Evolutionary conservation across 495 filamentous ascomycete genomes (phyloP).

Genomic region (Xylaria acuta): DNA sequence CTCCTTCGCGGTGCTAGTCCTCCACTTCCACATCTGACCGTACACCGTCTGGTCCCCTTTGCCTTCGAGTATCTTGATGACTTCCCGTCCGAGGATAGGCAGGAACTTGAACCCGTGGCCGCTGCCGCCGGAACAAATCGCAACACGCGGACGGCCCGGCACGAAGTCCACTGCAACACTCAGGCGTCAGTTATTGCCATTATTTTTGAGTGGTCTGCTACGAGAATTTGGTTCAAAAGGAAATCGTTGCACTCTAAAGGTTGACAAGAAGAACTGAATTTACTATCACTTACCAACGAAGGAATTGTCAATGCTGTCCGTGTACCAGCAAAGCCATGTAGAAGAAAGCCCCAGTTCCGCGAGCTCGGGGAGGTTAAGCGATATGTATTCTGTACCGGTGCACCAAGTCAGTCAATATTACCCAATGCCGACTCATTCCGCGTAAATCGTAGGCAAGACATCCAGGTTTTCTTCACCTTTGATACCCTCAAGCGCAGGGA

Average conservation of each 20-base stretch:
- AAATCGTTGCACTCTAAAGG: background rate
- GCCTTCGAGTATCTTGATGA: conserved; percentile 59
- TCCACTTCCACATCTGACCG: conserved; percentile 43
- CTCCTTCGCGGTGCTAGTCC: conserved; percentile 28
- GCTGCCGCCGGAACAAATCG: conserved; percentile 76
- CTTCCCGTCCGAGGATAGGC: conserved; percentile 75
- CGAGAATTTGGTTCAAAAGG: background rate
- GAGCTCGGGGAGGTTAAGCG: conserved; percentile 46
- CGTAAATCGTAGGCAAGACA: background rate
- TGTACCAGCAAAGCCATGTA: conserved; percentile 80
- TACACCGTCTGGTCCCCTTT: conserved; percentile 35
- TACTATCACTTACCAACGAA: conserved; percentile 54
- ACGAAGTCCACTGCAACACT: conserved; percentile 60
- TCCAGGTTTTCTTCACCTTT: conserved; percentile 28
- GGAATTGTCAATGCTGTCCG: conserved; percentile 62
- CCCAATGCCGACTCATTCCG: too few relatives aligned
- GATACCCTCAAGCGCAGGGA: conserved; percentile 40
- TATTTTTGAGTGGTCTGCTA: background rate
- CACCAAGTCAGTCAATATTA: conserved; percentile 2
- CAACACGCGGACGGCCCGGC: conserved; percentile 63
- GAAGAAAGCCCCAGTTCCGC: conserved; percentile 44
- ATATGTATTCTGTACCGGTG: conserved; percentile 33
- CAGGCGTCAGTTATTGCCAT: background rate
- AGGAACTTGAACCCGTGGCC: conserved; percentile 84
- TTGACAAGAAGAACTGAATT: background rate